Evolutionary conservation across 2,329 filamentous ascomycete genomes (phyloP), one percentile per base, ranked within the genome.

Genomic region (Ceratocystis colombiana): DNA sequence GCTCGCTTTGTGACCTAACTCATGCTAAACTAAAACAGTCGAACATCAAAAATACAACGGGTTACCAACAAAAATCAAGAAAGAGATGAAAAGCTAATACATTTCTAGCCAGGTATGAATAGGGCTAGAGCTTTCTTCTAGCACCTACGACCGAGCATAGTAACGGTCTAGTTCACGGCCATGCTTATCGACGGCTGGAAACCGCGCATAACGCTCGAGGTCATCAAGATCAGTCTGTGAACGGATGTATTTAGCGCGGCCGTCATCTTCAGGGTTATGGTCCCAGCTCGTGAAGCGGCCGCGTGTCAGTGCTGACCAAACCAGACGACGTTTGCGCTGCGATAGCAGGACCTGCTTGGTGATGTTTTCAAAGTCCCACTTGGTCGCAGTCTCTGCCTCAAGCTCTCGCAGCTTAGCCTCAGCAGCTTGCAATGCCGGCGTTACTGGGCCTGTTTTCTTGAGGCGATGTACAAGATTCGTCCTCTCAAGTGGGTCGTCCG

Each of bases 231-330:
- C 86, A 71, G 91, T 87, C 73, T 89, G 87, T 44, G 87, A 90
- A 66, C 92, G 88, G 71, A 96, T 95, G 75, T 93, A 95, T 80
- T 87, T 88, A 70, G 84, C 79, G 61, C 81, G 78, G 30, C 86
- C 88, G 72, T 89, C 84, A 70, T 89, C 85, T 2, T 81, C 77
- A 0, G 90, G 90, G 76, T 92, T 83, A 76, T 88, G 88, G 75
- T 96, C 92, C 92, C 92, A 96, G 73, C 85, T 83, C 48, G 88
- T 88, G 71, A 89, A 90, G 45, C 79, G 79, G 66, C 91, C 92
- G 74, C 86, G 77, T 73, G 85, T 88, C 69, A 96, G 79, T 0
- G 92, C 89, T 50, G 83, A 83, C 86, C 90, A 95, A 30, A 90
- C 88, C 7, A 96, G 77, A 63, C 87, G 83, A 15, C 92, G 84